Evolutionary conservation across 2,329 filamentous ascomycete genomes (phyloP).

Genomic region (Pestalotiopsis sp.): DNA sequence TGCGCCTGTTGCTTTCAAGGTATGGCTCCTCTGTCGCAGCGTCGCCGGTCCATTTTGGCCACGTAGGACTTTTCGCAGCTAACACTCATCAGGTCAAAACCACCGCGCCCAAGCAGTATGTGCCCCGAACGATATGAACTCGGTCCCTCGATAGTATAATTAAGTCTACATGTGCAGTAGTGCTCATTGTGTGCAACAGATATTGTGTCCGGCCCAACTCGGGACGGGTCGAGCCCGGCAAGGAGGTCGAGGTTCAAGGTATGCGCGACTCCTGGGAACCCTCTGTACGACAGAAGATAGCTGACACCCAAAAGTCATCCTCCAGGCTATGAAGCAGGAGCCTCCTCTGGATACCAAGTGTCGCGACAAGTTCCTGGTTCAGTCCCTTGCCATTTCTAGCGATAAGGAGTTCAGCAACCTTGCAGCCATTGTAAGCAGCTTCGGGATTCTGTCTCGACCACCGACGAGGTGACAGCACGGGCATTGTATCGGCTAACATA

Average conservation of each 20-base stretch:
- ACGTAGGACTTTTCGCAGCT: constrained; percentile 21
- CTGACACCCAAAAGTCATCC: constrained; percentile 66
- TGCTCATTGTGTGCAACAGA: constrained; percentile 51
- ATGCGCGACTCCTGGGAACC: constrained; percentile 32
- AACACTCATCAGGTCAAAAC: constrained; percentile 81
- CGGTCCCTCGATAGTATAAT: neutral
- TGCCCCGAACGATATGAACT: constrained; percentile 22
- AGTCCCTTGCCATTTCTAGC: constrained; percentile 81
- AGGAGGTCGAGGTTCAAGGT: constrained; percentile 93
- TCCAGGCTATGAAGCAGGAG: constrained; percentile 98
- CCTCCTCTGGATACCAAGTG: constrained; percentile 85
- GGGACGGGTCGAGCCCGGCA: constrained; percentile 88
- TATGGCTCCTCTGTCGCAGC: constrained; percentile 36
- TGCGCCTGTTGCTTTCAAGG: constrained; percentile 71
- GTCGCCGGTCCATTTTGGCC: constrained; percentile 20
- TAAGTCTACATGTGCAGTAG: constrained; percentile 20
- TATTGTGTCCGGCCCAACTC: constrained; percentile 98
- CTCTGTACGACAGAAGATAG: constrained; percentile 12
- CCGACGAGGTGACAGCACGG: neutral
- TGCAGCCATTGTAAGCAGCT: constrained; percentile 70
- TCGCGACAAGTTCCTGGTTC: constrained; percentile 96
- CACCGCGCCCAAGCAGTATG: constrained; percentile 97
- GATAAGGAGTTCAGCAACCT: constrained; percentile 86
- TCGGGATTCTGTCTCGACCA: neutral
- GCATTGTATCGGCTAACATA: constrained; percentile 25